These are phyloP conservation scores for Penicillium crustosum DNA, from an alignment of 2,329 filamentous ascomycete genomes.

Conservation along the genomic window DNA sequence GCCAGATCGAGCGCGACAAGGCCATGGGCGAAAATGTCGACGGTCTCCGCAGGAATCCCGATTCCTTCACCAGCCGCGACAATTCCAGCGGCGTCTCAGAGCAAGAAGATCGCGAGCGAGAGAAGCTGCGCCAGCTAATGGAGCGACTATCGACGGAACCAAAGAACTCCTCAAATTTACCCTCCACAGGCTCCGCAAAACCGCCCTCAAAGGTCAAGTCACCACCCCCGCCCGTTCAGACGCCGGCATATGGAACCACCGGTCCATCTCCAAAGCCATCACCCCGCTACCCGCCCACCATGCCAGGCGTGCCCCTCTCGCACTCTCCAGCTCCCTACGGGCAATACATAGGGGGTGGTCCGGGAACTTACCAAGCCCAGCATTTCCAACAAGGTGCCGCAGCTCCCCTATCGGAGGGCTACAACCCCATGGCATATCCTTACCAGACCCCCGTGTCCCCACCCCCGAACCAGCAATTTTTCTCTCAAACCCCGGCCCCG, in stretches of 20 bases:
- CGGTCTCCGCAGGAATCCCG: slow-evolving; percentile 90
- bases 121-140: slow-evolving; percentile 85
- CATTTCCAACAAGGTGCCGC: slow-evolving; percentile 46
- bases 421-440: slow-evolving; percentile 54
- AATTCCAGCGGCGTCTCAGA: slow-evolving; percentile 53
- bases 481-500: slow-evolving; percentile 35
- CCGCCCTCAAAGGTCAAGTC: slow-evolving; percentile 48
- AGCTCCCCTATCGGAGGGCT: slow-evolving; percentile 44
- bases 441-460: slow-evolving; percentile 44
- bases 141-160: slow-evolving; percentile 86
- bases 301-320: slow-evolving; percentile 31
- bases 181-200: slow-evolving; percentile 44
- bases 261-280: slow-evolving; percentile 45
- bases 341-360: slow-evolving; percentile 32
- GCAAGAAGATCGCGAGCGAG: slow-evolving; percentile 77
- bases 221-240: slow-evolving; percentile 36
- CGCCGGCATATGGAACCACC: slow-evolving; percentile 32
- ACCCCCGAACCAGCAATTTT: slow-evolving; percentile 45
- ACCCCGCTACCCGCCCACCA: slow-evolving; percentile 35
- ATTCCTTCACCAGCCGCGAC: slow-evolving; percentile 84
- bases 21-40: slow-evolving; percentile 89
- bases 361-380: slow-evolving; percentile 32
- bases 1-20: slow-evolving; percentile 80
- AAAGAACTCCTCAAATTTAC: slow-evolving; percentile 31
- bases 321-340: slow-evolving; percentile 40